Conservation (phyloP, 352 stramenopile genomes). For the Phytophthora aleatoria region DNA sequence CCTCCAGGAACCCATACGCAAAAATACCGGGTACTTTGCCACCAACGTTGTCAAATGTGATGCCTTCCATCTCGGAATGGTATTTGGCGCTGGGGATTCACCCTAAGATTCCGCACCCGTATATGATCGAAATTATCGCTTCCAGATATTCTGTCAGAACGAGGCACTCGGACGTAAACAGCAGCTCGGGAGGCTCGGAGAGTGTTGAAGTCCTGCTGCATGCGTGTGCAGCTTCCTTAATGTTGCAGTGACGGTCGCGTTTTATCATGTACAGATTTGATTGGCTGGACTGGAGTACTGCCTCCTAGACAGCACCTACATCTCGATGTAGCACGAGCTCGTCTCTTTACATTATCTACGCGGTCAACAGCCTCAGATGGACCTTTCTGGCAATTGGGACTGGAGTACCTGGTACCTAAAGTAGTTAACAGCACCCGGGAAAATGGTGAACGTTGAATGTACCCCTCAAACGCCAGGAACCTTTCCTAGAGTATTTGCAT, state of each 20-base stretch:
- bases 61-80: conserved; percentile 25
- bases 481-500: too few relatives aligned
- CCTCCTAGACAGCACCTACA: too few relatives aligned
- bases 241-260: neutral
- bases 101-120: conserved; percentile 5
- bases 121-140: conserved; percentile 32
- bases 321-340: too few relatives aligned
- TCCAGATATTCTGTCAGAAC: conserved; percentile 38
- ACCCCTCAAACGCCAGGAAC: too few relatives aligned
- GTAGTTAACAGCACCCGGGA: too few relatives aligned
- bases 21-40: neutral
- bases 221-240: neutral
- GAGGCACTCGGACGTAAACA: conserved; percentile 37
- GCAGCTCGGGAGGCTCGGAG: neutral
- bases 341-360: too few relatives aligned
- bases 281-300: neutral
- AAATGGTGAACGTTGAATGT: too few relatives aligned
- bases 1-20: neutral
- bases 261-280: neutral
- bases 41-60: conserved; percentile 3
- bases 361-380: too few relatives aligned
- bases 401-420: too few relatives aligned
- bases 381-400: too few relatives aligned
- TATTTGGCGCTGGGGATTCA: conserved; percentile 26
- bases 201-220: conserved; percentile 1